A percentile compares a stretch with the other conserved stretches of the same genome.
These are phyloP conservation scores for Bondarzewia mesenterica DNA, from an alignment of 1,284 basidiomycete species.

Conservation along the genomic window DNA sequence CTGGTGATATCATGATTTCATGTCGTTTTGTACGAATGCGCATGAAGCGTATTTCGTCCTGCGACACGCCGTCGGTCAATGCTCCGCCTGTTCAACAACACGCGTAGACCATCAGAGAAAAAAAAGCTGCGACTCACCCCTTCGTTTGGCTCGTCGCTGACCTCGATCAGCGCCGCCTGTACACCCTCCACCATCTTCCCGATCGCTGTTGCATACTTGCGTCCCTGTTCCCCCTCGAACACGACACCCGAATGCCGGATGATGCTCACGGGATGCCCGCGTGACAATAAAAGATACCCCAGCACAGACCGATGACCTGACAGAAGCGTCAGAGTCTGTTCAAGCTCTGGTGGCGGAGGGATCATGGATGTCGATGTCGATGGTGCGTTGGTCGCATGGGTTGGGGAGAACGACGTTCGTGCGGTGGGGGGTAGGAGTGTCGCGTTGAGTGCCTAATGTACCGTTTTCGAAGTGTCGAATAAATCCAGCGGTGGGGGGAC, in stretches of 20 bases:
- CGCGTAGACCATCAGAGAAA: background rate
- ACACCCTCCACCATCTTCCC: constrained; percentile 74
- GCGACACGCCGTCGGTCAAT: constrained; percentile 1
- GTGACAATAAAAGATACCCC: constrained; percentile 79
- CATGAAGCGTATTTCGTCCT: constrained; percentile 88
- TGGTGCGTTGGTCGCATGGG: constrained; percentile 2
- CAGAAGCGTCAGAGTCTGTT: constrained; percentile 69
- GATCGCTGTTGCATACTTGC: constrained; percentile 73
- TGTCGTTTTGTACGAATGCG: constrained; percentile 86
- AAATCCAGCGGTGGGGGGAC: background rate
- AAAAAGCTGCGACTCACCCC: constrained; percentile 31
- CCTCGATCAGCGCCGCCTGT: constrained; percentile 63
- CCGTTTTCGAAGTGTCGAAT: background rate
- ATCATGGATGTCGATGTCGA: constrained; percentile 4
- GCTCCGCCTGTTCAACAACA: too few relatives aligned
- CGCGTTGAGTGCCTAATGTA: background rate
- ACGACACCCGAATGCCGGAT: constrained; percentile 79
- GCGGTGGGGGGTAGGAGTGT: background rate
- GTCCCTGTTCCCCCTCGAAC: constrained; percentile 83
- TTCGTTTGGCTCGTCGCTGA: constrained; percentile 49
- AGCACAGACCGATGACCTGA: constrained; percentile 80
- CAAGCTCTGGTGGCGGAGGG: constrained; percentile 59
- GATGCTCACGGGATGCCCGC: constrained; percentile 58
- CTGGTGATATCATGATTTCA: constrained; percentile 91
- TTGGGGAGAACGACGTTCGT: background rate